These are phyloP conservation scores for Penicillium maclennaniae DNA, from an alignment of 495 filamentous ascomycete genomes.

Conservation along the genomic window DNA sequence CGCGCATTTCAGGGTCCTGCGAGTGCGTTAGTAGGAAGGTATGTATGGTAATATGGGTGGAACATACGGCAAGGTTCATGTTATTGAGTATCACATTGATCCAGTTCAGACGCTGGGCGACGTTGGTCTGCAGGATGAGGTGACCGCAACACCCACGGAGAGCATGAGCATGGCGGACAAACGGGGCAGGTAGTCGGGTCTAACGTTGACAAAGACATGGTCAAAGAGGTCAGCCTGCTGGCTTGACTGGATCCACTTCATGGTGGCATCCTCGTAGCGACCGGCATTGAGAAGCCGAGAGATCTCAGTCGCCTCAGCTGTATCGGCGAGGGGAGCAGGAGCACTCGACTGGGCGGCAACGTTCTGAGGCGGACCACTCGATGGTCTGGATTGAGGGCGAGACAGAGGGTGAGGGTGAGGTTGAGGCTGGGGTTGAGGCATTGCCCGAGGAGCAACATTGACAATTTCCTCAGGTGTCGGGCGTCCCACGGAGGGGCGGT, in stretches of 20 bases:
- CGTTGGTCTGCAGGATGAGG: conserved; percentile 62
- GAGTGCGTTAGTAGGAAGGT: background rate
- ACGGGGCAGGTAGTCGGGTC: conserved; percentile 61
- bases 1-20: conserved; percentile 71
- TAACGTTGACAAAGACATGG: conserved; percentile 68
- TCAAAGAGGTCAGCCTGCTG: conserved; percentile 76
- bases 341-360: background rate
- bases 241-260: conserved; percentile 80
- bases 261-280: conserved; percentile 19
- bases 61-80: conserved; percentile 48
- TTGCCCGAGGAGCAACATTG: background rate
- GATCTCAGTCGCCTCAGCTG: background rate
- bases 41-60: background rate
- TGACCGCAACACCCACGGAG: conserved; percentile 79
- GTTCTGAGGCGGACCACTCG: background rate
- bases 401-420: background rate
- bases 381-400: background rate
- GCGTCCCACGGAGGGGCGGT: conserved; percentile 12
- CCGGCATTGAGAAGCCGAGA: background rate
- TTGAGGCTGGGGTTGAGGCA: background rate
- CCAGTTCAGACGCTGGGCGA: conserved; percentile 69
- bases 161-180: conserved; percentile 75
- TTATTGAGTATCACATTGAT: conserved; percentile 65
- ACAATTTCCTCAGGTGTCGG: background rate
- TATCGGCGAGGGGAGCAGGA: background rate